Base-by-base conservation (phyloP, 148 eudicot genomes). In the Spergularia marina region DNA sequence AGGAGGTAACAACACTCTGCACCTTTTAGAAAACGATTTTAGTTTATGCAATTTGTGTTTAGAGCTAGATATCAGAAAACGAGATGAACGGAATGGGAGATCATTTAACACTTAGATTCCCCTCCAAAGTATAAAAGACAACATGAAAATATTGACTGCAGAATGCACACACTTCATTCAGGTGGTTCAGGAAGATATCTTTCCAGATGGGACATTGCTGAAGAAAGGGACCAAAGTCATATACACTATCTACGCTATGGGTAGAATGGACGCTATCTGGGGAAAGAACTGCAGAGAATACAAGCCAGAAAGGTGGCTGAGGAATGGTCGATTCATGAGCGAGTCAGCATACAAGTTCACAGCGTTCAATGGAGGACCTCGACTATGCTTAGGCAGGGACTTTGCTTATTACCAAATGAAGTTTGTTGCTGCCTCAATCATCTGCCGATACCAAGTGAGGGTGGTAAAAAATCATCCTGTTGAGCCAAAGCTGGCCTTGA, bases 321-420 rank as follows among this genome's bases (percentile, higher is more conserved):
- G 91, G 51, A 94, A 95, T 20, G 90, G 98, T 12, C 87, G 88
- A 8, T 95, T 82, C 77, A 82, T 86, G 91, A 90, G 92, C 73
- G 98, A 95, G 73, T 92, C 98, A 0, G 97, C 98, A 57, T 95
- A 95, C 88, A 90, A 90, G 69, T 95, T 90, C 79, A 84, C 97
- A 0, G 98, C 98, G 0, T 95, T 95, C 70, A 95, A 95, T n/a
- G 98, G 96, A 1, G 98, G 98, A 5, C 97, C 98, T 9, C 85
- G 98, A 53, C 89, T 95, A 68, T 95, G 98, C 80, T 80, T 95
- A 69, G 98, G 98, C 54, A 95, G 86, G 70, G 98, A 95, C 80
- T 95, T 95, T 52, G 98, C 98, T 0, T 95, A 95, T 72, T 95
- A 92, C 85, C 98, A 95, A 58, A 92, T 95, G 98, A 95, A 95